Conservation (phyloP, 208 protist genomes). For the Trypanosoma mega region DNA sequence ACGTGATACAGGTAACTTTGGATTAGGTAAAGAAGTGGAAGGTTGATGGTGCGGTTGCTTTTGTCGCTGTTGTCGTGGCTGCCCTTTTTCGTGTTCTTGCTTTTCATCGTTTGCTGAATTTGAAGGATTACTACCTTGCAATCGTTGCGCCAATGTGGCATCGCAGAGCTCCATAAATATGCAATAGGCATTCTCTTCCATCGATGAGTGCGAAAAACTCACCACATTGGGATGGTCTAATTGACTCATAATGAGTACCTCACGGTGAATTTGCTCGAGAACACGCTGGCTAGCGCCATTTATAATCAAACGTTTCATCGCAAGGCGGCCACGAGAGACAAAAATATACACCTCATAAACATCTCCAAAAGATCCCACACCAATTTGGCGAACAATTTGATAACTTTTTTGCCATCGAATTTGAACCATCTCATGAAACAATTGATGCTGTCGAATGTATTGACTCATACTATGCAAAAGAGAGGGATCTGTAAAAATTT, state of each 20-base stretch:
- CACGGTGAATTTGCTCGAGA: constrained; percentile 67
- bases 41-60: too few species aligned
- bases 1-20: constrained; percentile 1
- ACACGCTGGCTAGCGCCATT: constrained; percentile 46
- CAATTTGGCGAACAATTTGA: constrained; percentile 64
- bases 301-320: constrained; percentile 82
- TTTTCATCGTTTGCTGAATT: background rate
- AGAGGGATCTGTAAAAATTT: constrained; percentile 17
- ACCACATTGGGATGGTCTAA: constrained; percentile 81
- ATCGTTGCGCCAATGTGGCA: constrained; percentile 38
- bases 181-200: constrained; percentile 61
- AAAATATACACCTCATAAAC: constrained; percentile 76
- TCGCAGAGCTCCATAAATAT: constrained; percentile 89
- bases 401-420: constrained; percentile 44
- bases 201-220: constrained; percentile 61
- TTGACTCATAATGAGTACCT: constrained; percentile 72
- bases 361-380: constrained; percentile 71
- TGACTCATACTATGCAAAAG: constrained; percentile 17
- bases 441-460: constrained; percentile 39
- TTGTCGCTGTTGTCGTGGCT: background rate
- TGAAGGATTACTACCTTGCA: constrained; percentile 4
- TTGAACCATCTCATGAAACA: constrained; percentile 52
- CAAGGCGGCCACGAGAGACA: constrained; percentile 63
- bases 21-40: too few species aligned
- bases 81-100: background rate